phyloP scores from a whole-genome alignment of 1,139 yeast species.

The Taphrina betulina region DNA sequence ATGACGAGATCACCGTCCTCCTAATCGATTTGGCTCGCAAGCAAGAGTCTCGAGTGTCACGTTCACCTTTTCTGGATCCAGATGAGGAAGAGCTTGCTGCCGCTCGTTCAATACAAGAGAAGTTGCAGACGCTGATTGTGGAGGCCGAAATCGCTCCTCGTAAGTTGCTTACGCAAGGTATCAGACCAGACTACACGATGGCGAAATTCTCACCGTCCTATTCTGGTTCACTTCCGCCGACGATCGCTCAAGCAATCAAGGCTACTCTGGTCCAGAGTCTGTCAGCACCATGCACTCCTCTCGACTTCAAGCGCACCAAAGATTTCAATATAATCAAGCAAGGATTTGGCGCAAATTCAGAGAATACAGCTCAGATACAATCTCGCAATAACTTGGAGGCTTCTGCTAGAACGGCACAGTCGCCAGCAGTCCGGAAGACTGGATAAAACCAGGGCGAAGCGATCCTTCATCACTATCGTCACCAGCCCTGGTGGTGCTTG shows the following conservation, averaged over 20 bases:
- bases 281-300: no score
- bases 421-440: no score
- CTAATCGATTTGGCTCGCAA: background rate
- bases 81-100: slow-evolving; percentile 3
- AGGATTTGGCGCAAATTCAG: no score
- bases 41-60: slow-evolving; percentile 2
- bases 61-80: background rate
- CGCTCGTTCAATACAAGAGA: background rate
- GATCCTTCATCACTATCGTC: no score
- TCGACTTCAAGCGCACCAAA: no score
- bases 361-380: no score
- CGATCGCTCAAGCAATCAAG: slow-evolving; percentile 22
- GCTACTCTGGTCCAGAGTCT: no score
- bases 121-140: slow-evolving; percentile 2
- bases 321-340: no score
- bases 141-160: background rate
- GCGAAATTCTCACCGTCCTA: slow-evolving; percentile 11
- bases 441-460: no score
- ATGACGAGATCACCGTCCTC: background rate
- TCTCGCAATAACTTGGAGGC: no score
- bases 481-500: no score
- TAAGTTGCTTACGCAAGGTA: slow-evolving; percentile 1
- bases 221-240: slow-evolving; percentile 19
- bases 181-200: slow-evolving; percentile 1
- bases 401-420: no score